A percentile compares a stretch with the other conserved stretches of the same genome.
These are phyloP conservation scores for Lasiodiplodia hormozganensis DNA, from an alignment of 2,329 filamentous ascomycete species.

Conservation along the genomic window DNA sequence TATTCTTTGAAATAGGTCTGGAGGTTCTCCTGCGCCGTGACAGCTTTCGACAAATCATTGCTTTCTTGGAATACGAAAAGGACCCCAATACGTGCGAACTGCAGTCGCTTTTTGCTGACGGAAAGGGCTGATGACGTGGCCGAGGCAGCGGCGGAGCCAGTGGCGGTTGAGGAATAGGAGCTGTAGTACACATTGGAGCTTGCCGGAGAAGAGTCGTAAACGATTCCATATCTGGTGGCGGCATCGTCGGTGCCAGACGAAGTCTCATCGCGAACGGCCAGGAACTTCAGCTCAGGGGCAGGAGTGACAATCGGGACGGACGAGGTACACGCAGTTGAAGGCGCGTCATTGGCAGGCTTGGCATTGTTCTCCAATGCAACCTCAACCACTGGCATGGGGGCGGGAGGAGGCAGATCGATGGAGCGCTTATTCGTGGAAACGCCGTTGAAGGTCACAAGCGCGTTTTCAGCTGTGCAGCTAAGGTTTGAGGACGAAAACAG, in stretches of 20 bases:
- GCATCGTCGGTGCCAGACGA: conserved; percentile 31
- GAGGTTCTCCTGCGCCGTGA: conserved; percentile 52
- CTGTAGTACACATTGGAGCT: conserved; percentile 29
- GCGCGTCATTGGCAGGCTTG: neutral
- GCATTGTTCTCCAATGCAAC: neutral
- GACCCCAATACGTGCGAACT: conserved; percentile 56
- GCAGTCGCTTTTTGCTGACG: conserved; percentile 37
- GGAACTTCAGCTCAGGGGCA: conserved; percentile 22
- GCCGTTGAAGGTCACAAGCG: conserved; percentile 81
- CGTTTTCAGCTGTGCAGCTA: conserved; percentile 85
- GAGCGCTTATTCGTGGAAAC: conserved; percentile 34
- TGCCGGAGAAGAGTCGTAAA: conserved; percentile 35
- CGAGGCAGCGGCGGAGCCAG: conserved; percentile 32
- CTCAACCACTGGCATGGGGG: conserved; percentile 11
- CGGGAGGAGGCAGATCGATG: conserved; percentile 11
- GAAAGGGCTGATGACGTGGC: conserved; percentile 28
- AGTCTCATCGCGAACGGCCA: neutral
- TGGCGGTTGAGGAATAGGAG: conserved; percentile 30
- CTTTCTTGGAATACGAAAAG: conserved; percentile 54
- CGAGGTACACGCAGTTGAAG: conserved; percentile 4
- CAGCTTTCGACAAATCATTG: conserved; percentile 47
- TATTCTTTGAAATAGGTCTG: conserved; percentile 47
- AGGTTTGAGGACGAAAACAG: conserved; percentile 78
- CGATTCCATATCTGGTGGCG: conserved; percentile 43
- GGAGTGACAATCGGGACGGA: conserved; percentile 7